Evolutionary conservation across 805 yeast genomes (phyloP).

Genomic region (Lachancea thermotolerans): DNA sequence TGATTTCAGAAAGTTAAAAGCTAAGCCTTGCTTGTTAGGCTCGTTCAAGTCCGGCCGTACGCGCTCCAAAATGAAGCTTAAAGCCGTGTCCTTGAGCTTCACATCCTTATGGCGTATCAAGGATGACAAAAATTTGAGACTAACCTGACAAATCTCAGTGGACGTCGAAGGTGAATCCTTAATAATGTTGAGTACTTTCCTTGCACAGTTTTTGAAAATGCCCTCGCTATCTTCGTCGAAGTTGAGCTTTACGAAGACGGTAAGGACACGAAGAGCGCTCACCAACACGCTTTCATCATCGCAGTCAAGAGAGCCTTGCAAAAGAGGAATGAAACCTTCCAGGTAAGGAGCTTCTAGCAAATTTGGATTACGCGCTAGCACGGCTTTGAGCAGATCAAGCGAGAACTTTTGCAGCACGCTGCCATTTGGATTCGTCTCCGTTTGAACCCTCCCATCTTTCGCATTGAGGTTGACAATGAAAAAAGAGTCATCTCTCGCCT

Average conservation of each 20-base stretch:
- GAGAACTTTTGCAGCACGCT: constrained; percentile 67
- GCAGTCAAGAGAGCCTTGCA: constrained; percentile 53
- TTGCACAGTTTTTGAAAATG: constrained; percentile 53
- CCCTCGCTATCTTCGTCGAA: constrained; percentile 43
- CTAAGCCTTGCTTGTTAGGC: constrained; percentile 81
- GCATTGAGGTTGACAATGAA: constrained; percentile 70
- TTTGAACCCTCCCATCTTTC: constrained; percentile 45
- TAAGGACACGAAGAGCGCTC: constrained; percentile 57
- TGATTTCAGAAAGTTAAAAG: constrained; percentile 76
- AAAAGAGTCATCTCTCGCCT: constrained; percentile 30
- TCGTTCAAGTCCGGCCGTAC: constrained; percentile 85
- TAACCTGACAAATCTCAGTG: constrained; percentile 71
- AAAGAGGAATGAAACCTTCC: constrained; percentile 65
- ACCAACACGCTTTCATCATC: constrained; percentile 74
- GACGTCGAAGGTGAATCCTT: constrained; percentile 74
- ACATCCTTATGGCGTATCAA: constrained; percentile 66
- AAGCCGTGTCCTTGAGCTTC: constrained; percentile 58
- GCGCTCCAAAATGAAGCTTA: constrained; percentile 64
- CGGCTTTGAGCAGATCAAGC: constrained; percentile 66
- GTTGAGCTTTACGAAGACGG: constrained; percentile 53
- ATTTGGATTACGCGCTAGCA: constrained; percentile 55
- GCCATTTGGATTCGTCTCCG: constrained; percentile 49
- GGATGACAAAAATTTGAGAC: constrained; percentile 66
- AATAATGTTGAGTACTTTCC: constrained; percentile 53
- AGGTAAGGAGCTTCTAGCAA: constrained; percentile 56